phyloP scores from a whole-genome alignment of 23 red algal genomes.

The Gracilaria domingensis region DNA sequence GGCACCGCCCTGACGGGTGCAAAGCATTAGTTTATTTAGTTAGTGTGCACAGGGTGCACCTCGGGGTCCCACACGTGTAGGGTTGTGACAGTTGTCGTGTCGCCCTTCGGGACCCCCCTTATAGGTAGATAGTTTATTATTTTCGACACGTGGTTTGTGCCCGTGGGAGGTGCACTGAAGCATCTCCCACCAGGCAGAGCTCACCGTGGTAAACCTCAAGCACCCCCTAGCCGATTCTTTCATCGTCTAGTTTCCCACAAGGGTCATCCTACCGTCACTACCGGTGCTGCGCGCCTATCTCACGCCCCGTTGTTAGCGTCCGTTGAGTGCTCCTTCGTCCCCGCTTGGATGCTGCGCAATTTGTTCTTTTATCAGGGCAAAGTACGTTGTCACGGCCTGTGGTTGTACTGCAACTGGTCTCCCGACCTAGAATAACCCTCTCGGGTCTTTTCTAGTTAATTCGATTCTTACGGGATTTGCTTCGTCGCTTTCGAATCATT shows the following conservation, averaged over 20 bases:
- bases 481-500: too few species aligned
- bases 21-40: too few species aligned
- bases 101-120: neutral
- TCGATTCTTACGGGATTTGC: too few species aligned
- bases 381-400: neutral
- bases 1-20: too few species aligned
- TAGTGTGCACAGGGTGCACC: too few species aligned
- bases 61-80: too few species aligned
- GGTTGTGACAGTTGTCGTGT: too few species aligned
- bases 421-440: too few species aligned
- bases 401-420: too few species aligned
- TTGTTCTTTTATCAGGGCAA: neutral
- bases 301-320: constrained; percentile 18
- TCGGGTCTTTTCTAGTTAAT: too few species aligned
- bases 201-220: neutral
- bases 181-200: neutral
- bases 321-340: constrained; percentile 1
- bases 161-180: neutral
- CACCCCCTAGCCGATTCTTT: constrained; percentile 5
- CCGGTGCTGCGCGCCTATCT: neutral
- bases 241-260: neutral
- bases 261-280: neutral
- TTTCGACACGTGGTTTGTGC: neutral
- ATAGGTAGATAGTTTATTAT: neutral
- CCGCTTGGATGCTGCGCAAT: neutral